These are phyloP conservation scores for Penicillium vulpinum DNA, from an alignment of 2,329 filamentous ascomycete genomes.

Conservation along the genomic window DNA sequence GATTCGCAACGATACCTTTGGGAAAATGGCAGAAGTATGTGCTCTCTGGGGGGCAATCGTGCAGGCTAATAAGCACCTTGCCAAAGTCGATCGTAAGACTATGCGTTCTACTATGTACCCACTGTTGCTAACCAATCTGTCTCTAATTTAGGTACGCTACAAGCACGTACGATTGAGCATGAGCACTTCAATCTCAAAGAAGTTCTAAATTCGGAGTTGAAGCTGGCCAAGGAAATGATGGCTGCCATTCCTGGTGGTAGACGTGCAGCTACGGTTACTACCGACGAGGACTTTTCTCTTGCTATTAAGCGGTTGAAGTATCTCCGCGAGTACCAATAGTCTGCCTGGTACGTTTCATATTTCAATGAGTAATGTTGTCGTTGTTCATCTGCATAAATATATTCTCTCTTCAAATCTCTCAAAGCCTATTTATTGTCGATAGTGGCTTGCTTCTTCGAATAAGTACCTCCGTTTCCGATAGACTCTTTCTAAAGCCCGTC, in stretches of 20 bases:
- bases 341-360: neutral
- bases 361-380: neutral
- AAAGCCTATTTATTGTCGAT: neutral
- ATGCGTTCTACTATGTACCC: neutral
- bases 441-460: no score
- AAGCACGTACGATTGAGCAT: neutral
- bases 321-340: slow-evolving; percentile 2
- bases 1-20: slow-evolving; percentile 10
- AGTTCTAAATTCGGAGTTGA: neutral
- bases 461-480: no score
- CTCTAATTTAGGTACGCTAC: neutral
- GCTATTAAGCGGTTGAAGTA: slow-evolving; percentile 8
- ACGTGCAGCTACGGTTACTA: neutral
- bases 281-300: slow-evolving; percentile 1
- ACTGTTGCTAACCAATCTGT: neutral
- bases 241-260: slow-evolving; percentile 4
- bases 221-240: slow-evolving; percentile 1
- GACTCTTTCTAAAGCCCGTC: no score
- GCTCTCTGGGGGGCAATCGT: slow-evolving; percentile 8
- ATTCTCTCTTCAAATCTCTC: no score
- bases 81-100: slow-evolving; percentile 1
- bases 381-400: no score
- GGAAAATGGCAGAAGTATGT: slow-evolving; percentile 3
- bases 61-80: slow-evolving; percentile 1
- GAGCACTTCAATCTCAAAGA: neutral